phyloP scores from a whole-genome alignment of 2,329 filamentous ascomycete species.

The Colletotrichum kahawae region DNA sequence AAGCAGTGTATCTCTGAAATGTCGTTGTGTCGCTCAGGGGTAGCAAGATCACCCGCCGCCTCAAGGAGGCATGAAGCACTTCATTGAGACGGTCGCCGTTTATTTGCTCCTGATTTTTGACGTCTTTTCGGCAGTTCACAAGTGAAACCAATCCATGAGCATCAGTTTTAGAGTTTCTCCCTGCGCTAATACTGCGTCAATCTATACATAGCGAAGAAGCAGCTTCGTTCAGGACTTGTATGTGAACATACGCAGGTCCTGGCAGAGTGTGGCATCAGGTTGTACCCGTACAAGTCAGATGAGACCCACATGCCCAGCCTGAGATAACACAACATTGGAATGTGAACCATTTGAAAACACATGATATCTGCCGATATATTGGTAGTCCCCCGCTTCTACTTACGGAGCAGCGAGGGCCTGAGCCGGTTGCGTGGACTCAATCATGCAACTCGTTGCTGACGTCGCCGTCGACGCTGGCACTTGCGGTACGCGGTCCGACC shows the following conservation, averaged over 20 bases:
- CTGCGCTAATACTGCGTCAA: not conserved
- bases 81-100: not conserved
- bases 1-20: not conserved
- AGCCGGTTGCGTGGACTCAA: not conserved
- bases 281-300: fast-evolving
- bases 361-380: not conserved
- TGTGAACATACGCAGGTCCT: not conserved
- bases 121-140: fast-evolving
- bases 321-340: not conserved
- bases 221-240: not conserved
- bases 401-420: not conserved
- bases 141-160: not conserved
- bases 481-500: not conserved
- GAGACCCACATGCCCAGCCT: not conserved
- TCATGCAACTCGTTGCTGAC: not conserved
- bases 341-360: not conserved
- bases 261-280: not conserved
- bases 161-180: not conserved
- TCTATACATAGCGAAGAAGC: not conserved
- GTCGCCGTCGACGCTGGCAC: not conserved
- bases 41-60: not conserved
- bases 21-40: not conserved
- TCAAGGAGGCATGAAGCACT: not conserved
- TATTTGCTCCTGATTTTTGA: not conserved
- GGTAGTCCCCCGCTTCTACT: not conserved